phyloP scores from a whole-genome alignment of 2,329 filamentous ascomycete genomes.

The Aspergillus sp. region DNA sequence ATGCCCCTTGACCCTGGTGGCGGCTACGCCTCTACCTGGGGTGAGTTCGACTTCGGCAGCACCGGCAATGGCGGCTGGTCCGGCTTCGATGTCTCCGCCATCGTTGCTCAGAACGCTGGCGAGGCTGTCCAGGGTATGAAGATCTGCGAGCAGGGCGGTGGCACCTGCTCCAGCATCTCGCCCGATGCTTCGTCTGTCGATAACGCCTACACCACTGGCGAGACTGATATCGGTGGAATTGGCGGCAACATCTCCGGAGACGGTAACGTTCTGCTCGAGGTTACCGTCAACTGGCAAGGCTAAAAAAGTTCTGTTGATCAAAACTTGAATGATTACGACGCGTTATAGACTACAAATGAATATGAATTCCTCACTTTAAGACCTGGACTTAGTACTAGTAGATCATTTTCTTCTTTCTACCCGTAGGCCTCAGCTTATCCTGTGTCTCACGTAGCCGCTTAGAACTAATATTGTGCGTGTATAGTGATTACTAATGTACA shows the following conservation, averaged over 20 bases:
- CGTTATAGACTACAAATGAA: not conserved
- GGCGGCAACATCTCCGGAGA: conserved; percentile 31
- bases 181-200: conserved; percentile 21
- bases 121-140: conserved; percentile 36
- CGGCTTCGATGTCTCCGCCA: conserved; percentile 43
- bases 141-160: conserved; percentile 29
- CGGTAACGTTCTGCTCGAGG: conserved; percentile 27
- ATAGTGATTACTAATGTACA: not conserved
- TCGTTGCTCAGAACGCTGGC: conserved; percentile 32
- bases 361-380: not conserved
- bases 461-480: not conserved
- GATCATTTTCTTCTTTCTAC: too few relatives aligned
- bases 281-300: conserved; percentile 29
- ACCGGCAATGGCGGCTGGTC: conserved; percentile 35
- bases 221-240: conserved; percentile 32
- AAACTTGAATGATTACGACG: not conserved
- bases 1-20: conserved; percentile 32
- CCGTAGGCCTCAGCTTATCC: too few relatives aligned
- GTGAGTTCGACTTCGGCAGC: conserved; percentile 40
- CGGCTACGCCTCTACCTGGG: conserved; percentile 39
- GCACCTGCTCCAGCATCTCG: conserved; percentile 33
- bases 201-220: conserved; percentile 33
- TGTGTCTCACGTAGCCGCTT: too few relatives aligned
- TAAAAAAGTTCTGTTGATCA: conserved; percentile 15
- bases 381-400: not conserved